phyloP scores from a whole-genome alignment of 2,329 filamentous ascomycete species.

The Sarocladiaceae sp. region DNA sequence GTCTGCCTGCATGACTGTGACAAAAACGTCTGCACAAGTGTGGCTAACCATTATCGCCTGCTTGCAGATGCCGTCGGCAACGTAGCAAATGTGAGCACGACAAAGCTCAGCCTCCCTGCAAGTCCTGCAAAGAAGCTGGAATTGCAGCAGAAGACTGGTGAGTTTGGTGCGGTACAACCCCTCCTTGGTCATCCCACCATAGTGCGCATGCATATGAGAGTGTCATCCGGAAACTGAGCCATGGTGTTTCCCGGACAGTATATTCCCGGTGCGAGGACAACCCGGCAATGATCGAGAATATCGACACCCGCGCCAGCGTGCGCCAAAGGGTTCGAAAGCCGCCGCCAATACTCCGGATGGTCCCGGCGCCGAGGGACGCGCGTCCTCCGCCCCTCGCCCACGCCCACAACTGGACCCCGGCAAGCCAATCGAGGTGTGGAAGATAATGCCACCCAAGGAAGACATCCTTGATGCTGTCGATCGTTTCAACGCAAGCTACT shows the following conservation, averaged over 20 bases:
- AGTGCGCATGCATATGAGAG: not conserved
- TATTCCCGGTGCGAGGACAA: constrained; percentile 49
- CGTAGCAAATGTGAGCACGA: constrained; percentile 53
- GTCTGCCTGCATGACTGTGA: not conserved
- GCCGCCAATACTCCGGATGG: constrained; percentile 28
- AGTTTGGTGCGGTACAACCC: constrained; percentile 15
- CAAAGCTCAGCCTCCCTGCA: constrained; percentile 43
- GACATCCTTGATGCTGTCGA: constrained; percentile 49
- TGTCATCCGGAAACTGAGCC: not conserved
- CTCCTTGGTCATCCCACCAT: constrained; percentile 1
- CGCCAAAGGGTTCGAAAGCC: constrained; percentile 31
- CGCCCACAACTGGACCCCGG: constrained; percentile 16
- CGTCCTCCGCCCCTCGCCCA: constrained; percentile 13
- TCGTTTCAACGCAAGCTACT: constrained; percentile 51
- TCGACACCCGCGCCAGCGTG: constrained; percentile 48
- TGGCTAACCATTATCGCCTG: constrained; percentile 5
- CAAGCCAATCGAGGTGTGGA: constrained; percentile 37
- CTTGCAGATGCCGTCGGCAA: constrained; percentile 48
- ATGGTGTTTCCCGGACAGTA: constrained; percentile 25
- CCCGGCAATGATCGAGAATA: constrained; percentile 52
- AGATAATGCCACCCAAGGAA: constrained; percentile 42
- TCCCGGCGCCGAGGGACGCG: constrained; percentile 27
- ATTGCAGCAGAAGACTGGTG: constrained; percentile 46
- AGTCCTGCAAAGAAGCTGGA: constrained; percentile 47
- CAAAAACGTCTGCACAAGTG: not conserved